Evolutionary conservation across 768 basidiomycete species (phyloP).

Genomic region (Amylocystis lapponica): DNA sequence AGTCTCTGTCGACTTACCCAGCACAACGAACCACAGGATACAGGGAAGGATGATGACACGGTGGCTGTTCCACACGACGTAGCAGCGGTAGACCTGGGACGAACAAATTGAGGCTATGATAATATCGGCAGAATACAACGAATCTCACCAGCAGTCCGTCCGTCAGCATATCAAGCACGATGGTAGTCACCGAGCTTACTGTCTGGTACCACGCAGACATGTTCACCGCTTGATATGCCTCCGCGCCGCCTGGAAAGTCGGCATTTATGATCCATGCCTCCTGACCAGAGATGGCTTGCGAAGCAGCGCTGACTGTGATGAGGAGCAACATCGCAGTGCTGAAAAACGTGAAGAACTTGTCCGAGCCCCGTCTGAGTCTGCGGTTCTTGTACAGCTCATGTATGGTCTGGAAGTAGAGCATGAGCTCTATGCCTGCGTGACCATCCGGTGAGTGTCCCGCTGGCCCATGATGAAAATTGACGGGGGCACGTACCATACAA

Average conservation of each 20-base stretch:
- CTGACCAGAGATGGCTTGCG: conserved; percentile 27
- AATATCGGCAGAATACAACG: neutral
- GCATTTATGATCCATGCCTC: conserved; percentile 32
- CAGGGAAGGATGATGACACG: conserved; percentile 1
- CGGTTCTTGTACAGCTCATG: conserved; percentile 9
- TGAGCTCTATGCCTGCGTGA: conserved; percentile 20
- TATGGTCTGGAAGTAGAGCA: conserved; percentile 21
- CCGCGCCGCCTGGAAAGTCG: conserved; percentile 30
- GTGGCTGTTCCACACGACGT: conserved; percentile 9
- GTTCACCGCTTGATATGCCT: conserved; percentile 25
- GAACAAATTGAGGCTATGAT: neutral
- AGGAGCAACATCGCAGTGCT: conserved; percentile 26
- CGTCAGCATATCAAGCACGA: conserved; percentile 29
- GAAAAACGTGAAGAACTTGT: conserved; percentile 10
- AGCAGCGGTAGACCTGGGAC: conserved; percentile 8
- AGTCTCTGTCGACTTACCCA: neutral
- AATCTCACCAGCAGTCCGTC: conserved; percentile 33
- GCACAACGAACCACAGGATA: conserved; percentile 4
- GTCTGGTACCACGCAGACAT: conserved; percentile 26
- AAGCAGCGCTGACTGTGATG: conserved; percentile 27
- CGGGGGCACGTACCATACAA: too few species aligned
- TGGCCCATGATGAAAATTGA: neutral
- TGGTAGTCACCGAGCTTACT: conserved; percentile 15
- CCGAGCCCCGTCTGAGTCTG: neutral
- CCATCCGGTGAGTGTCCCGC: neutral